Conservation (phyloP, 2,329 filamentous ascomycete genomes). For the Calonectria pseudoturangicola region DNA sequence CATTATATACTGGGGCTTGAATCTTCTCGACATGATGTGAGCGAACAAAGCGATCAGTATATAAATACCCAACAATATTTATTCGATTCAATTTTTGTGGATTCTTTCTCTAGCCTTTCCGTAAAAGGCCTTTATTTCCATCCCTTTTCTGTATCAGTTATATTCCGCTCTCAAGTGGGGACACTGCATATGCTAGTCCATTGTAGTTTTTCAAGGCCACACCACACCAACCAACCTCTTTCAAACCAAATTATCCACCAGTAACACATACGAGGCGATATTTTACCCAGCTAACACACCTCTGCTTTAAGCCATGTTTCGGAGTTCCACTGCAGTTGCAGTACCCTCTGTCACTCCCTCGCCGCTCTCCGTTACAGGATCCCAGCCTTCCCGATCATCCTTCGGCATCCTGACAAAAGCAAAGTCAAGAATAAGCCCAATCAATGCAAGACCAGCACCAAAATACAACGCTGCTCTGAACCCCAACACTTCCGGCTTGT, state of each 20-base stretch:
- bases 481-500: not conserved
- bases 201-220: not conserved
- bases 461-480: conserved; percentile 9
- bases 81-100: too few relatives aligned
- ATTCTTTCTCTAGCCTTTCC: too few relatives aligned
- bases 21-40: too few relatives aligned
- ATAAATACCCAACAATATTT: too few relatives aligned
- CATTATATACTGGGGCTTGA: too few relatives aligned
- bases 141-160: too few relatives aligned
- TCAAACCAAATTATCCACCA: not conserved
- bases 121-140: too few relatives aligned
- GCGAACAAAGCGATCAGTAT: too few relatives aligned
- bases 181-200: too few relatives aligned
- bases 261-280: not conserved
- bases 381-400: conserved; percentile 14
- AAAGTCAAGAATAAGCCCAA: not conserved
- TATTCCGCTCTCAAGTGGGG: too few relatives aligned
- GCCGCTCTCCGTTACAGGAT: not conserved
- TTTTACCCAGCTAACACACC: not conserved
- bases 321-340: not conserved
- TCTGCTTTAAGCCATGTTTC: not conserved
- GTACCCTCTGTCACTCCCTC: not conserved
- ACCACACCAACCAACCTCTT: not conserved
- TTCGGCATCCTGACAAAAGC: conserved; percentile 22
- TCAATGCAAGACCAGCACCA: not conserved